Evolutionary conservation across 805 yeast genomes (phyloP), one percentile per base, ranked within the genome.

Genomic region (Schwanniomyces yamadae): DNA sequence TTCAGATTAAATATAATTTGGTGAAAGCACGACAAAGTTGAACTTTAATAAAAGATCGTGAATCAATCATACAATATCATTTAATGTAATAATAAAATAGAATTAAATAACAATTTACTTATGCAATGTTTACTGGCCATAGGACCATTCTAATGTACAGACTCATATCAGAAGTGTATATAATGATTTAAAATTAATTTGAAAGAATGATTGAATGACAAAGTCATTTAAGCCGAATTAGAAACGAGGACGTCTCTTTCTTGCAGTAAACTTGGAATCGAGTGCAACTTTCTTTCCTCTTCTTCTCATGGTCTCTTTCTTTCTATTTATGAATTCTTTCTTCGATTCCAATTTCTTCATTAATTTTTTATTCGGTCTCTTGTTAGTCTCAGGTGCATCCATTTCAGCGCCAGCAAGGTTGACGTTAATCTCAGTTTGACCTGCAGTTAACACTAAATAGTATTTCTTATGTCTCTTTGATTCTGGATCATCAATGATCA

Each of bases 401-500:
- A 91, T 79, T 29, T 78, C 78, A 29, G 90, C 89, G 33, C 95
- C 89, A 6, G 78, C 73, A 45, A 91, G 69, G 55, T 91, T 90
- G 46, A 90, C 72, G 19, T 76, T 80, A 46, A 82, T 76, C 4
- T 82, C 85, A n/a, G 84, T 69, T 37, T 73, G 74, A 40, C 96
- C 96, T 1, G 97, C 95, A 32, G 90, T 83, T 43, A 93, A 67
- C 13, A 93, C 96, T 40, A 93, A 65, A 57, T 93, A 93, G 59
- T 84, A 87, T 63, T 93, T 93, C 61, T 83, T 88, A 57, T 91
- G 87, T 60, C 84, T 86, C 57, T 87, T 90, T 23, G 89, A 80
- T 50, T 93, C 97, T 4, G 96, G 95, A 42, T 90, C 91, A 60
- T 93, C 99, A 24, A 91, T 76, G 16, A 93, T 89, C 47, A 91